Percentiles rank a stretch among this genome's conserved stretches.
phyloP scores from a whole-genome alignment of 73 alveolate genomes.

The Stentor roeselii region DNA sequence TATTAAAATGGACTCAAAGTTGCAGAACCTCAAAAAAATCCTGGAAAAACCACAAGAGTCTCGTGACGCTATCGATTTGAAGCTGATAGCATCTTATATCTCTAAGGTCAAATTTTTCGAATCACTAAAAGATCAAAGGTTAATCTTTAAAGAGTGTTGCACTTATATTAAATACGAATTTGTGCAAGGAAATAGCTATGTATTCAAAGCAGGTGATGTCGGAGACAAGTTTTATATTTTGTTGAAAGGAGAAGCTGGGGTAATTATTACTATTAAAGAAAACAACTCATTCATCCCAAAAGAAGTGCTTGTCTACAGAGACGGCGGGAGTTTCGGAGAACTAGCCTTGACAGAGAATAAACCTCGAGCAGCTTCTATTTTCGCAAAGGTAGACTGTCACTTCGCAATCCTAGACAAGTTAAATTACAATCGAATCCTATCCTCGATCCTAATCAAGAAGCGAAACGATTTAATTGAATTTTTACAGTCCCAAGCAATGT shows the following conservation, averaged over 20 bases:
- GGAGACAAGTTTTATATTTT: constrained; percentile 47
- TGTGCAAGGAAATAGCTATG: constrained; percentile 16
- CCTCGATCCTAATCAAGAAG: constrained; percentile 29
- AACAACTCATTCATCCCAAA: background rate
- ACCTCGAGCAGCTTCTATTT: constrained; percentile 61
- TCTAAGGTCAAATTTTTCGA: constrained; percentile 16
- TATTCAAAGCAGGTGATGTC: constrained; percentile 35
- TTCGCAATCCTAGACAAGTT: constrained; percentile 46
- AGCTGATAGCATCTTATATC: background rate
- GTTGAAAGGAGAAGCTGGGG: constrained; percentile 34
- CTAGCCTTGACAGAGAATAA: constrained; percentile 44
- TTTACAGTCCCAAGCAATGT: constrained; percentile 34
- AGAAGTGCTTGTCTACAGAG: constrained; percentile 37
- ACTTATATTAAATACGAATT: background rate
- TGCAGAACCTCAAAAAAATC: background rate
- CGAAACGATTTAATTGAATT: constrained; percentile 29
- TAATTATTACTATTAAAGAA: constrained; percentile 25
- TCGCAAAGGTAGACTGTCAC: constrained; percentile 37
- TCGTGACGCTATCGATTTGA: background rate
- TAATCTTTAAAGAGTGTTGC: constrained; percentile 10
- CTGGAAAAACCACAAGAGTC: background rate
- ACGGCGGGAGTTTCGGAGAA: constrained; percentile 60
- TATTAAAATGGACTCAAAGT: background rate
- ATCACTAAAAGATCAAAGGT: background rate
- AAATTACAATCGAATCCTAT: constrained; percentile 37